Conservation (phyloP, 1,284 basidiomycete genomes). For the Irpex lacteus region DNA sequence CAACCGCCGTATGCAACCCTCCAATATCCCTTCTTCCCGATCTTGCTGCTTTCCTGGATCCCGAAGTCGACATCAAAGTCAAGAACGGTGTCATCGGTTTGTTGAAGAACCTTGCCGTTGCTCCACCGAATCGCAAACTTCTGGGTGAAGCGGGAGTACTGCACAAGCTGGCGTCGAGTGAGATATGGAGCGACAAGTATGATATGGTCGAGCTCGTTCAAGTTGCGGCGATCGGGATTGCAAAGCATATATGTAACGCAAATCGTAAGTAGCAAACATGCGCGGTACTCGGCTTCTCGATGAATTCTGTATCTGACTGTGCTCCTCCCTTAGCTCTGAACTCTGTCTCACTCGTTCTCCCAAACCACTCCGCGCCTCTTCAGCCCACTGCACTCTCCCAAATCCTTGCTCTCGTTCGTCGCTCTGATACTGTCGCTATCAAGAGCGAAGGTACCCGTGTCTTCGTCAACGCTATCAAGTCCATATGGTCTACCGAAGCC, state of each 20-base stretch:
- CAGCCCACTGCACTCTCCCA: constrained; percentile 53
- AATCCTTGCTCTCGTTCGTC: constrained; percentile 71
- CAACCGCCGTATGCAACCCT: constrained; percentile 55
- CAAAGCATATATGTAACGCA: constrained; percentile 84
- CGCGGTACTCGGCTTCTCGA: background rate
- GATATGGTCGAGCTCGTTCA: constrained; percentile 88
- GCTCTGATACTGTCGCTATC: constrained; percentile 80
- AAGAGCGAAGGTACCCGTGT: constrained; percentile 90
- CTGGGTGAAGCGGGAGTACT: constrained; percentile 69
- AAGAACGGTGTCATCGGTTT: constrained; percentile 85
- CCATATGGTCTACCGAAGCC: constrained; percentile 58
- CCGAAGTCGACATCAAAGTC: constrained; percentile 66
- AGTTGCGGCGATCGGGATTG: constrained; percentile 81
- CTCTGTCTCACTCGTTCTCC: constrained; percentile 54
- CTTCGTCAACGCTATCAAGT: constrained; percentile 79
- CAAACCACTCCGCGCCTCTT: constrained; percentile 27
- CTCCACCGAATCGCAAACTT: constrained; percentile 56
- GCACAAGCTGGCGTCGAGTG: constrained; percentile 58
- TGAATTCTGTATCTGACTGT: background rate
- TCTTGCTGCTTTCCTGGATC: constrained; percentile 35
- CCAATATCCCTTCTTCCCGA: constrained; percentile 46
- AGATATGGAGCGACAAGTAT: constrained; percentile 66
- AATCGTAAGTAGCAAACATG: constrained; percentile 51
- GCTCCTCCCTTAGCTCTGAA: constrained; percentile 51
- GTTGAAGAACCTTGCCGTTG: constrained; percentile 82